A percentile compares a stretch with the other conserved stretches of the same genome.
Conservation (phyloP, 192 early-diverging fungal genomes). For the Rhizoclosmatium sp. region DNA sequence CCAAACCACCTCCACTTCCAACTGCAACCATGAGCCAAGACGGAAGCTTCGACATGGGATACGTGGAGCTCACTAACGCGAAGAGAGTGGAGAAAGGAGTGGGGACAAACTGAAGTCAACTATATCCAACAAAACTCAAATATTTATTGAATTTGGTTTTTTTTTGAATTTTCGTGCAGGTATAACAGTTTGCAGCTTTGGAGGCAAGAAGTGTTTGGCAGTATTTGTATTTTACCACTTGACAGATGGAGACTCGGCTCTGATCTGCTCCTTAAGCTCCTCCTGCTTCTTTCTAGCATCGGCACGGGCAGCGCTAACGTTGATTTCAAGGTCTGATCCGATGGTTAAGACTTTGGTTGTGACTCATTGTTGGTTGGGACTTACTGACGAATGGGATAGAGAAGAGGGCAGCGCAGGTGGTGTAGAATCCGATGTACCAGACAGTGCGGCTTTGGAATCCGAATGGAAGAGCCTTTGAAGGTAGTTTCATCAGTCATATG, state of each 20-base stretch:
- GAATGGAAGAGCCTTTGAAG: conserved; percentile 37
- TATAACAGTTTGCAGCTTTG: no score
- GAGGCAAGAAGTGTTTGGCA: no score
- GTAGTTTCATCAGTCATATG: not conserved
- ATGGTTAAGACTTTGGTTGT: not conserved
- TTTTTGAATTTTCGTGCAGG: no score
- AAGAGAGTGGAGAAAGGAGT: conserved; percentile 7
- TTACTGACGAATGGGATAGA: conserved; percentile 37
- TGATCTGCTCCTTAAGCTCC: conserved; percentile 30
- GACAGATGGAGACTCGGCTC: conserved; percentile 18
- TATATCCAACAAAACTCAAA: no score
- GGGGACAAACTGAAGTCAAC: not conserved
- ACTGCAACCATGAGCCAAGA: not conserved
- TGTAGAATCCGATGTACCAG: conserved; percentile 20
- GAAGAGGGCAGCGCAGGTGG: conserved; percentile 14
- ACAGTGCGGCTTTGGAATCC: conserved; percentile 33
- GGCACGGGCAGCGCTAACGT: not conserved
- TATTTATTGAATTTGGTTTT: no score
- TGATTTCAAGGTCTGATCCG: conserved; percentile 21
- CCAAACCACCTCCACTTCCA: no score
- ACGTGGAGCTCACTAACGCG: conserved; percentile 12
- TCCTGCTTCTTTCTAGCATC: not conserved
- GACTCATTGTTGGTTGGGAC: not conserved
- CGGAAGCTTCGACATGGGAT: not conserved
- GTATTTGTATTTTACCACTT: not conserved